Percentiles rank a stretch among this genome's conserved stretches.
Conservation (phyloP, 2,329 filamentous ascomycete species). For the Botrytis hyacinthi region DNA sequence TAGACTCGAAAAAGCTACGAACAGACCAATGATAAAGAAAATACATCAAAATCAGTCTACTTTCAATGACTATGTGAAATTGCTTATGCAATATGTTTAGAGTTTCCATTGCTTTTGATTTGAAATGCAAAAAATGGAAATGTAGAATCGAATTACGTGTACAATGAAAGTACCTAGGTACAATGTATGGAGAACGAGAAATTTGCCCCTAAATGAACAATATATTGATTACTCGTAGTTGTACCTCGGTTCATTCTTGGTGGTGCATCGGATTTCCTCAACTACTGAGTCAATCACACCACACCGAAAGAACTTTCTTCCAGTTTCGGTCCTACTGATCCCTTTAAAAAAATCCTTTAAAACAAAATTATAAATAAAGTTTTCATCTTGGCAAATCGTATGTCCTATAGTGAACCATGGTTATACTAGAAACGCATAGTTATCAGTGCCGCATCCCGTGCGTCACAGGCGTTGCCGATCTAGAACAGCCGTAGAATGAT, state of each 20-base stretch:
- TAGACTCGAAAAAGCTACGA: not conserved
- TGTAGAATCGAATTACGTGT: not conserved
- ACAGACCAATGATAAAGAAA: not conserved
- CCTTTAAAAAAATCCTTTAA: not conserved
- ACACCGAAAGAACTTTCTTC: not conserved
- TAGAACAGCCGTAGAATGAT: constrained; percentile 7
- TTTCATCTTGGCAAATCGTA: not conserved
- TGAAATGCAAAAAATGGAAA: not conserved
- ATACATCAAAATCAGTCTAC: not conserved
- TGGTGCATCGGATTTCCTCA: not conserved
- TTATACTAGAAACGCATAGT: not conserved
- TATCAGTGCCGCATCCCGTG: not conserved
- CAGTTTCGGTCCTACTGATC: not conserved
- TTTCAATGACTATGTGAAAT: not conserved
- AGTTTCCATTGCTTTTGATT: not conserved
- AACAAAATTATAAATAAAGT: not conserved
- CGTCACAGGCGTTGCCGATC: not conserved
- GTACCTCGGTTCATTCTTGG: not conserved
- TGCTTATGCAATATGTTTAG: not conserved
- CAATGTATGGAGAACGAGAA: not conserved
- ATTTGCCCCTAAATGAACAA: not conserved
- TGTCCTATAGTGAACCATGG: not conserved
- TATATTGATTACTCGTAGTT: not conserved
- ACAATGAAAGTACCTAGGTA: not conserved
- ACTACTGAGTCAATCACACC: not conserved